phyloP scores from a whole-genome alignment of 2,329 filamentous ascomycete species.

The Xylaria sp. region DNA sequence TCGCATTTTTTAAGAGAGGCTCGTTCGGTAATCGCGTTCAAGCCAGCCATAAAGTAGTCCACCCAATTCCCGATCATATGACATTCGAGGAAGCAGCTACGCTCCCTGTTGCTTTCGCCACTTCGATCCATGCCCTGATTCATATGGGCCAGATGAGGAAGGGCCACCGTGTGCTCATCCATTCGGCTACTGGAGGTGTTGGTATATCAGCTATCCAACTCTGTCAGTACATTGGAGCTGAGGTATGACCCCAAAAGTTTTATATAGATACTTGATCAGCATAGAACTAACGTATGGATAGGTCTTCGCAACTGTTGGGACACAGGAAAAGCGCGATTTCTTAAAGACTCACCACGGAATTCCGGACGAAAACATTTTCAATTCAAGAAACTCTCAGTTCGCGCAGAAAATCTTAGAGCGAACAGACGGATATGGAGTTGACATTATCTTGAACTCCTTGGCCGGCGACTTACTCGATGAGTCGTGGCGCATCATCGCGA shows the following conservation, averaged over 20 bases:
- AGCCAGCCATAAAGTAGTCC: background rate
- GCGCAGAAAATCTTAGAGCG: background rate
- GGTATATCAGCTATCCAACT: slow-evolving; percentile 37
- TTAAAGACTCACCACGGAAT: slow-evolving; percentile 11
- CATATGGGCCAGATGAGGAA: slow-evolving; percentile 3
- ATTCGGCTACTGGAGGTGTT: slow-evolving; percentile 38
- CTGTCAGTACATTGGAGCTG: slow-evolving; percentile 26
- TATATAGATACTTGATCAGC: no score
- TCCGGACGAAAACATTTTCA: slow-evolving; percentile 16
- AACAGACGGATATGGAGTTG: slow-evolving; percentile 26
- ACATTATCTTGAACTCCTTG: slow-evolving; percentile 30
- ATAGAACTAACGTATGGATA: background rate
- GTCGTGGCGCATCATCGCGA: slow-evolving; percentile 9
- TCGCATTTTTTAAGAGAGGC: slow-evolving; percentile 12
- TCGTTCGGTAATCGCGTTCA: slow-evolving; percentile 13
- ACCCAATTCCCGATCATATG: slow-evolving; percentile 18
- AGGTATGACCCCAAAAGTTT: background rate
- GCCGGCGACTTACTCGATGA: slow-evolving; percentile 27
- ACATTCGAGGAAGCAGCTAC: slow-evolving; percentile 32
- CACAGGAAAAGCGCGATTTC: slow-evolving; percentile 25
- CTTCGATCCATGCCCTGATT: slow-evolving; percentile 15
- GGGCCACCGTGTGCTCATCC: slow-evolving; percentile 32
- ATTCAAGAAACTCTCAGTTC: slow-evolving; percentile 14
- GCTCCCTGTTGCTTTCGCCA: slow-evolving; percentile 13
- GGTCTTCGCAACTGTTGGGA: slow-evolving; percentile 28